These are phyloP conservation scores for Eleusine coracana DNA, from an alignment of 176 grass and related monocot genomes.

Conservation along the genomic window DNA sequence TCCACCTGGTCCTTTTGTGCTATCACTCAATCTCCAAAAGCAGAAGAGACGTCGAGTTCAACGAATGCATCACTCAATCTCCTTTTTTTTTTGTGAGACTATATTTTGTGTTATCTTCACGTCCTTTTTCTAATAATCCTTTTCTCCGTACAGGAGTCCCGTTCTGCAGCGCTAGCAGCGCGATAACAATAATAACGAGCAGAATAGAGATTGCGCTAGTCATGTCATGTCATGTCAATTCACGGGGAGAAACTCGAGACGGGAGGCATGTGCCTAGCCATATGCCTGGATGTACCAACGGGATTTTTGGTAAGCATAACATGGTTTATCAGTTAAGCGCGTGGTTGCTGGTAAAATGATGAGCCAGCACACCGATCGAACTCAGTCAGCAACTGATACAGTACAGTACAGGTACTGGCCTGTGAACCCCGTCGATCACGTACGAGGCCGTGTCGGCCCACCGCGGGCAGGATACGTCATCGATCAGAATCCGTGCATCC, in stretches of 20 bases:
- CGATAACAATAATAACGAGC: neutral
- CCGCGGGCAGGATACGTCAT: too few species aligned
- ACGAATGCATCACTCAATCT: neutral
- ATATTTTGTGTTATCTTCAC: too few species aligned
- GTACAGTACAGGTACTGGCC: neutral
- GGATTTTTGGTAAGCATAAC: neutral
- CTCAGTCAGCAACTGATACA: neutral
- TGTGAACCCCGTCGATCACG: neutral
- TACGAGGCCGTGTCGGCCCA: neutral
- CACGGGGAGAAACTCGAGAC: slow-evolving; percentile 31
- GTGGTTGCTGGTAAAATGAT: slow-evolving; percentile 21
- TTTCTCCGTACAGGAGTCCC: too few species aligned
- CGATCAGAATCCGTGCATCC: too few species aligned
- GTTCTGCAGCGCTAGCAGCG: too few species aligned
- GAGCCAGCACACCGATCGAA: neutral
- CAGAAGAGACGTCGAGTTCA: neutral
- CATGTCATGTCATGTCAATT: neutral
- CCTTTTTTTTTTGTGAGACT: too few species aligned
- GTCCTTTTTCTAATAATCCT: too few species aligned
- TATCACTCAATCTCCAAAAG: too few species aligned
- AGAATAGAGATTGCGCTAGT: neutral
- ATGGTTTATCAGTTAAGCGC: slow-evolving; percentile 14
- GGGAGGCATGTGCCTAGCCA: slow-evolving; percentile 10
- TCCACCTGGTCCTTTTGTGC: neutral
- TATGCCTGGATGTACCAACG: slow-evolving; percentile 6